Evolutionary conservation across 352 stramenopile species (phyloP).

Genomic region (Pythium phragmiticola): DNA sequence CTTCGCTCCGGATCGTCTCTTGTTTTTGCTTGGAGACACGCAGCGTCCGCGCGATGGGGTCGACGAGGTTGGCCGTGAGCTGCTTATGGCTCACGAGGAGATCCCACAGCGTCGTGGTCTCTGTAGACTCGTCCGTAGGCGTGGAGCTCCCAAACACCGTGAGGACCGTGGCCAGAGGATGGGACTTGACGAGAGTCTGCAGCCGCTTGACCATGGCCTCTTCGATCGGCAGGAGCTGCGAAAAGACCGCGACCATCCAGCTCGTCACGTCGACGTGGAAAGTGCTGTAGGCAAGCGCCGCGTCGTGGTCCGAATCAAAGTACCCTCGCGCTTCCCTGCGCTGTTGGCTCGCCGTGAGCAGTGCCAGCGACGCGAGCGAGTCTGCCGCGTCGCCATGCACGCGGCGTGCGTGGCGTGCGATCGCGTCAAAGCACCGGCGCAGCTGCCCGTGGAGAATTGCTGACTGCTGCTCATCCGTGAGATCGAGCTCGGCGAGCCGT

Average conservation of each 20-base stretch:
- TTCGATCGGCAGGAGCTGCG: slow-evolving; percentile 36
- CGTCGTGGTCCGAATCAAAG: not conserved
- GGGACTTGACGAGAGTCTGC: slow-evolving; percentile 29
- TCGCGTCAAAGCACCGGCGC: slow-evolving; percentile 24
- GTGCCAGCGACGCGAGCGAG: not conserved
- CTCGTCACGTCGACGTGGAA: slow-evolving; percentile 31
- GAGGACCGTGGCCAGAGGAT: slow-evolving; percentile 15
- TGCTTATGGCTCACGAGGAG: slow-evolving; percentile 38
- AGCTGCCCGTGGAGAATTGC: slow-evolving; percentile 27
- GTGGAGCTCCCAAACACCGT: slow-evolving; percentile 13
- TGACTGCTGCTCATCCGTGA: slow-evolving; percentile 34
- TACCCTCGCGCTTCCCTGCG: not conserved
- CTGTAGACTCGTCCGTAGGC: not conserved
- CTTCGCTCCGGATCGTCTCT: slow-evolving; percentile 41
- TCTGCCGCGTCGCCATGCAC: slow-evolving; percentile 3
- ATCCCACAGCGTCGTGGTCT: slow-evolving; percentile 25
- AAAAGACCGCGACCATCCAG: slow-evolving; percentile 50
- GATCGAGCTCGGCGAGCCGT: slow-evolving; percentile 40
- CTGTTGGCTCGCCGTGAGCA: not conserved
- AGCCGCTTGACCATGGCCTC: slow-evolving; percentile 37
- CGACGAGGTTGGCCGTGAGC: slow-evolving; percentile 38
- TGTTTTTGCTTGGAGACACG: slow-evolving; percentile 51
- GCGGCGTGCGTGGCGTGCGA: slow-evolving; percentile 13
- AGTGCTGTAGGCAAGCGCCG: slow-evolving; percentile 6
- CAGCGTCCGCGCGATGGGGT: slow-evolving; percentile 55